phyloP scores from a whole-genome alignment of 176 grass and related monocot species.

The Puya raimondii region DNA sequence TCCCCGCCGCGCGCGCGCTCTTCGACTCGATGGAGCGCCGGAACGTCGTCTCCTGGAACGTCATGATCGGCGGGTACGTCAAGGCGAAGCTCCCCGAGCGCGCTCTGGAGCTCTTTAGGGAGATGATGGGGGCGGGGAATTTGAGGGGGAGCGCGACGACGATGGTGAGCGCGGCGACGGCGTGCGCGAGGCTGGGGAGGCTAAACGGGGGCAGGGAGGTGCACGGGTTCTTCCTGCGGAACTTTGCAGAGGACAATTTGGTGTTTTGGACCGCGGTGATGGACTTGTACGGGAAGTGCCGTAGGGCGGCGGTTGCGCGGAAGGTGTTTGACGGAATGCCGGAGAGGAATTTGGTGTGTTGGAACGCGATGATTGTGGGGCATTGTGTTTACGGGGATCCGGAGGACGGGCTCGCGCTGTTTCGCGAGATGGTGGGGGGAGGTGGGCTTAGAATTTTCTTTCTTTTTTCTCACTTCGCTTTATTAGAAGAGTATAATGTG shows the following conservation, averaged over 20 bases:
- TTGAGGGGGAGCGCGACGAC: slow-evolving; percentile 28
- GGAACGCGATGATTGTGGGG: slow-evolving; percentile 57
- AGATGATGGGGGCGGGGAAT: slow-evolving; percentile 34
- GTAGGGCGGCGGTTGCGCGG: slow-evolving; percentile 17
- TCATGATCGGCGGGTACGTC: slow-evolving; percentile 34
- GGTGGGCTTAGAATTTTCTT: slow-evolving; percentile 19
- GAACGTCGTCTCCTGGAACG: slow-evolving; percentile 48
- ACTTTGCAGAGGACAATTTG: slow-evolving; percentile 18
- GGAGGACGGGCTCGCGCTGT: slow-evolving; percentile 38
- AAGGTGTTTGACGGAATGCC: slow-evolving; percentile 41
- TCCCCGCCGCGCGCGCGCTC: slow-evolving; percentile 13
- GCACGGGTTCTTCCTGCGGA: slow-evolving; percentile 33
- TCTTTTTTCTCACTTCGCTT: neutral
- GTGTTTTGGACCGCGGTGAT: slow-evolving; percentile 47
- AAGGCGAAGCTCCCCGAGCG: slow-evolving; percentile 24
- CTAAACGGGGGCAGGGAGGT: slow-evolving; percentile 16
- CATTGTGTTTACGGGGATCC: slow-evolving; percentile 52
- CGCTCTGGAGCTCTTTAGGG: slow-evolving; percentile 33
- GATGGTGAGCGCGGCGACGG: slow-evolving; percentile 31
- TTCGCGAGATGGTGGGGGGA: slow-evolving; percentile 36
- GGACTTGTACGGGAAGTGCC: slow-evolving; percentile 49
- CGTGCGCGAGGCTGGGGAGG: slow-evolving; percentile 16
- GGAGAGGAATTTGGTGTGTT: slow-evolving; percentile 33
- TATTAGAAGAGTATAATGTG: no score
- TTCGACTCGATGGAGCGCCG: slow-evolving; percentile 40